phyloP scores from a whole-genome alignment of 495 filamentous ascomycete genomes.

The Daldinia grandis region DNA sequence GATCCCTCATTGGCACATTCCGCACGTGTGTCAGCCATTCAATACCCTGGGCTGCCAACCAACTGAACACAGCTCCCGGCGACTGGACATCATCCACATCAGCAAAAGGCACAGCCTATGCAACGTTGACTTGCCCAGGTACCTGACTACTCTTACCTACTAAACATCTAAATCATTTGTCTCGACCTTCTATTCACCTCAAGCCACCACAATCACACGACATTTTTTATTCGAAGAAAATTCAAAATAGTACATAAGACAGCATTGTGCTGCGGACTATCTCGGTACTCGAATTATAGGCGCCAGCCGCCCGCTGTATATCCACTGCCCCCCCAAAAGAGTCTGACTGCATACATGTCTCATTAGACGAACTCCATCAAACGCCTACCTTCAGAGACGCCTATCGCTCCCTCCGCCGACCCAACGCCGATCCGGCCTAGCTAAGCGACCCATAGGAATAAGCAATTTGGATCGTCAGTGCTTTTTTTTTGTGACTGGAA shows the following conservation, averaged over 20 bases:
- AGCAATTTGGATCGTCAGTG: conserved; percentile 37
- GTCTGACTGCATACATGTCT: conserved; percentile 33
- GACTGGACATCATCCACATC: conserved; percentile 43
- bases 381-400: conserved; percentile 31
- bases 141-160: conserved; percentile 36
- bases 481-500: conserved; percentile 23
- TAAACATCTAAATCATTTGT: conserved; percentile 26
- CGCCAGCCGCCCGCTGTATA: conserved; percentile 14
- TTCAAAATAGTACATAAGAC: conserved; percentile 6
- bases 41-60: conserved; percentile 22
- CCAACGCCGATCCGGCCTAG: conserved; percentile 39
- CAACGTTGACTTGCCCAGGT: conserved; percentile 42
- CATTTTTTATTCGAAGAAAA: conserved; percentile 22
- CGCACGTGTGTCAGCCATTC: conserved; percentile 38
- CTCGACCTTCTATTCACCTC: conserved; percentile 22
- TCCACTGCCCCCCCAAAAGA: conserved; percentile 18
- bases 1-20: conserved; percentile 31
- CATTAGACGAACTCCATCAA: conserved; percentile 35
- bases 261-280: conserved; percentile 19
- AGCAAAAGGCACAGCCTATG: conserved; percentile 41
- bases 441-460: conserved; percentile 30
- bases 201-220: conserved; percentile 30
- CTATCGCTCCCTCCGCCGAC: conserved; percentile 32
- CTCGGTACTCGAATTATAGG: conserved; percentile 3
- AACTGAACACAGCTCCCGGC: conserved; percentile 33